A percentile compares a stretch with the other conserved stretches of the same genome.
Evolutionary conservation across 2,329 filamentous ascomycete genomes (phyloP).

Genomic region (Fusarium anthophilum): DNA sequence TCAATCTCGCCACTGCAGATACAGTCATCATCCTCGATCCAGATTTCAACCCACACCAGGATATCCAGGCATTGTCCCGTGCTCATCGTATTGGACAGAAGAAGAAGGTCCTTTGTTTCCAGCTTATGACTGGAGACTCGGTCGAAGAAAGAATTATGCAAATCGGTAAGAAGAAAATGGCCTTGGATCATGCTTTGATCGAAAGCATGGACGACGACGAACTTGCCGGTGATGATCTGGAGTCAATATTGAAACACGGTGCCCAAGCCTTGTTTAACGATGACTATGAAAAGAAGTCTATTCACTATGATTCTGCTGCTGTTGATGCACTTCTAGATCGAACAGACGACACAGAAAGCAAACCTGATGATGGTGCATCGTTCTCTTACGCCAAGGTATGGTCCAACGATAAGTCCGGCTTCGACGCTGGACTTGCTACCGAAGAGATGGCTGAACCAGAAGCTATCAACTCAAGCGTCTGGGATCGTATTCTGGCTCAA

Average conservation of each 20-base stretch:
- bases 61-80: slow-evolving; percentile 92
- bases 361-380: slow-evolving; percentile 76
- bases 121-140: slow-evolving; percentile 87
- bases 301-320: slow-evolving; percentile 81
- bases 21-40: slow-evolving; percentile 98
- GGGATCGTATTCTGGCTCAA: slow-evolving; percentile 89
- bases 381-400: slow-evolving; percentile 93
- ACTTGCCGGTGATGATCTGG: slow-evolving; percentile 79
- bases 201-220: slow-evolving; percentile 90
- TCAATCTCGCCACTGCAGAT: slow-evolving; percentile 96
- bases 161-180: slow-evolving; percentile 95
- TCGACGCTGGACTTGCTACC: slow-evolving; percentile 70
- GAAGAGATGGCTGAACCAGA: slow-evolving; percentile 62
- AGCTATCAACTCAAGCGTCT: slow-evolving; percentile 74
- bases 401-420: slow-evolving; percentile 79
- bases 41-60: slow-evolving; percentile 98
- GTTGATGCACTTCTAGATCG: slow-evolving; percentile 94
- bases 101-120: slow-evolving; percentile 94
- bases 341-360: slow-evolving; percentile 78
- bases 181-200: slow-evolving; percentile 92
- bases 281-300: slow-evolving; percentile 73
- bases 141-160: slow-evolving; percentile 97
- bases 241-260: slow-evolving; percentile 87
- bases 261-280: slow-evolving; percentile 88
- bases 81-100: slow-evolving; percentile 97